phyloP scores from a whole-genome alignment of 352 stramenopile genomes.

The Pythium periplocum region DNA sequence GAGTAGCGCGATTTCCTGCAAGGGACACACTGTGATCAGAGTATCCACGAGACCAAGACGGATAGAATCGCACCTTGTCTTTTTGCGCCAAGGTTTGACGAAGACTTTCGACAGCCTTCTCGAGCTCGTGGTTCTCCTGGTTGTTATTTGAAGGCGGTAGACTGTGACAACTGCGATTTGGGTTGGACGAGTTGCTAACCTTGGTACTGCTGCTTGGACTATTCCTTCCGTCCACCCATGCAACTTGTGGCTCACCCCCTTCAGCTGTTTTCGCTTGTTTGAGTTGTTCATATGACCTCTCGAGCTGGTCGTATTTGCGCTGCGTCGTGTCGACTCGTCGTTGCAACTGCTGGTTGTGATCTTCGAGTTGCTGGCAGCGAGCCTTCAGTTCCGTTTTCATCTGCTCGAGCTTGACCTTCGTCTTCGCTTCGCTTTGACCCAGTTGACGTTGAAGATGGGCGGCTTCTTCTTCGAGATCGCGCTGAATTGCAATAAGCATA shows the following conservation, averaged over 20 bases:
- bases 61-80: slow-evolving; percentile 20
- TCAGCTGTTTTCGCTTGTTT: no score
- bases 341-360: slow-evolving; percentile 20
- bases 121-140: slow-evolving; percentile 38
- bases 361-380: slow-evolving; percentile 12
- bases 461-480: no score
- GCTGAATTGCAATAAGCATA: background rate
- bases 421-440: no score
- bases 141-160: slow-evolving; percentile 15
- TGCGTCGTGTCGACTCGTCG: slow-evolving; percentile 26
- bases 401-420: no score
- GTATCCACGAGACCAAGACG: no score
- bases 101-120: slow-evolving; percentile 38
- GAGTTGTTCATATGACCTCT: no score
- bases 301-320: slow-evolving; percentile 9
- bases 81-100: slow-evolving; percentile 39
- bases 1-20: slow-evolving; percentile 65
- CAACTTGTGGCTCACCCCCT: no score
- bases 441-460: no score
- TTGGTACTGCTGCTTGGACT: background rate
- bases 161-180: no score
- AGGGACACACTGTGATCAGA: no score
- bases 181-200: slow-evolving; percentile 12
- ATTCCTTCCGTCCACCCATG: no score
- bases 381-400: slow-evolving; percentile 5